These are phyloP conservation scores for Auriculariales sp. DNA, from an alignment of 768 basidiomycete species.

Conservation along the genomic window DNA sequence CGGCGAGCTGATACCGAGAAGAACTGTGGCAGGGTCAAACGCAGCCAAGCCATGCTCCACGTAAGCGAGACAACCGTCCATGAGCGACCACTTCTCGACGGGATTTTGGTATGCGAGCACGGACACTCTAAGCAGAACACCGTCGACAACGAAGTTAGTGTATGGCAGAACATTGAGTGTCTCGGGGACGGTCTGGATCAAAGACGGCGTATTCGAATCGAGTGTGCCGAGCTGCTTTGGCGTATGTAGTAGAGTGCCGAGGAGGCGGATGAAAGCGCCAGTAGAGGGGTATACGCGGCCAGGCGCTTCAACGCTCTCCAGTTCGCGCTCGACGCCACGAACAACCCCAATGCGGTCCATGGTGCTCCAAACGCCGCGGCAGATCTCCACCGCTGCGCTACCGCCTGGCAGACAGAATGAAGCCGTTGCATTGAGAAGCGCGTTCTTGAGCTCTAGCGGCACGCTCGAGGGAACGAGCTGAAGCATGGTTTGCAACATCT, in stretches of 20 bases:
- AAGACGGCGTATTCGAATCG: conserved; percentile 40
- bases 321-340: conserved; percentile 70
- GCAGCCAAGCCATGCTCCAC: conserved; percentile 72
- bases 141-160: conserved; percentile 76
- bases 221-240: conserved; percentile 51
- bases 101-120: conserved; percentile 55
- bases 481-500: conserved; percentile 67
- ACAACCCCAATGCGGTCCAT: conserved; percentile 79
- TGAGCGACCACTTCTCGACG: conserved; percentile 74
- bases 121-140: conserved; percentile 38
- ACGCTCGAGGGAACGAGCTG: conserved; percentile 64
- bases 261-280: conserved; percentile 71
- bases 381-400: conserved; percentile 57
- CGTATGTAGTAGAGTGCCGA: conserved; percentile 72
- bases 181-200: conserved; percentile 69
- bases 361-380: conserved; percentile 65
- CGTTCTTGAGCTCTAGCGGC: conserved; percentile 85
- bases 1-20: background rate
- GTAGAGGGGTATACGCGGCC: conserved; percentile 77
- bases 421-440: conserved; percentile 64
- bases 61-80: conserved; percentile 72
- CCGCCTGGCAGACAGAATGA: conserved; percentile 78
- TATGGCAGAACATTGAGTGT: conserved; percentile 36
- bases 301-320: conserved; percentile 75
- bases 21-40: conserved; percentile 43